Base-by-base conservation (phyloP, 2,329 filamentous ascomycete species). In the Venturia nashicola region DNA sequence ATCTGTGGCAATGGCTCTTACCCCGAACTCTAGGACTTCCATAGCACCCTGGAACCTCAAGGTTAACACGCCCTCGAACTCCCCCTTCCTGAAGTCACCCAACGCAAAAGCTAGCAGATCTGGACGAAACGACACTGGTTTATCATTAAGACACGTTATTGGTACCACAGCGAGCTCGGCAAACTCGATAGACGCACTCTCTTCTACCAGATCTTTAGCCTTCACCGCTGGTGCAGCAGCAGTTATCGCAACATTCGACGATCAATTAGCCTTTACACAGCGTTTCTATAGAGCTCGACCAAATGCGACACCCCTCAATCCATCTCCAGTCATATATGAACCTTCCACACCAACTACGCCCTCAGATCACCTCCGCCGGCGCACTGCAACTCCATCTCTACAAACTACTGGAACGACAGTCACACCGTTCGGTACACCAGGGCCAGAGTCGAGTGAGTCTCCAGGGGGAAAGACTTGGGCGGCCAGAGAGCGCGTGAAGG, bases 151-250 rank as follows among this genome's bases (percentile, higher is more conserved):
- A 73, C 86, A 90, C 67, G 91, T 97, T 65, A 89, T 97, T 70
- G 94, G 94, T 59, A 96, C 92, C 32, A 97, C 93, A 8, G 93
- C 91, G 67, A 84, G 81, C 68, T 89, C 89, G 5, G 87, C 91
- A 48, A 92, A 89, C 72, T 91, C 90, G 67, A 96, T 99, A 75
- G 91, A 95, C 72, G 86, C 84, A 67, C 85, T 93, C 66, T 80
- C 87, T 48, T 84, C 86, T 14, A 87, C 83, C 62, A 78, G 78
- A 64, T 81, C 81, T 61, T 96, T 97, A 75, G 91, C 91, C 64
- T 94, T 96, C 73, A 92, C 91, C 67, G 93, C 94, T 9, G 94
- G 94, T 64, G 94, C 91, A 11, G 91, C 93, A 54, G 93, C 91
- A n/a, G 90, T 99, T 0, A 84, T 97, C 20, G 90, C 92, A 8